Evolutionary conservation across 2,329 filamentous ascomycete genomes (phyloP).

Genomic region (Fusarium sp.): DNA sequence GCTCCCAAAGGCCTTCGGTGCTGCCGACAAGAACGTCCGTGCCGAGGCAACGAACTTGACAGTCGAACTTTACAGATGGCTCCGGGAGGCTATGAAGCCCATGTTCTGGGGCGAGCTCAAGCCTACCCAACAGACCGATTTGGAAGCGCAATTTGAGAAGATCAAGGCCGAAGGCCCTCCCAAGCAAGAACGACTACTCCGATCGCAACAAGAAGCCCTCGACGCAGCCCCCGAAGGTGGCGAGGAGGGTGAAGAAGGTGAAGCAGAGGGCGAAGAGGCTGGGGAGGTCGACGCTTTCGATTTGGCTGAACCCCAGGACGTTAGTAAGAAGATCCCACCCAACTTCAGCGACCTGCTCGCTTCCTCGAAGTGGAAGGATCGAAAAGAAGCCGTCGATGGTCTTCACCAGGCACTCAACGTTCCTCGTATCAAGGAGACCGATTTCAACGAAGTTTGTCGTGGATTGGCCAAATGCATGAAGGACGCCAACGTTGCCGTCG

Average conservation of each 20-base stretch:
- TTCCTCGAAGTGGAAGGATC: conserved; percentile 97
- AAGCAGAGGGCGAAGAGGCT: conserved; percentile 60
- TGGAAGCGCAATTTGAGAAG: conserved; percentile 94
- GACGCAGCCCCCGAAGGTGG: conserved; percentile 72
- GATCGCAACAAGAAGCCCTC: conserved; percentile 87
- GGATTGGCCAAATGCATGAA: conserved; percentile 97
- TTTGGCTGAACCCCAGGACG: conserved; percentile 86
- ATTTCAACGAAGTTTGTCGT: conserved; percentile 84
- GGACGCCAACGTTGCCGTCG: conserved; percentile 95
- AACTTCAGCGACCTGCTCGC: conserved; percentile 85
- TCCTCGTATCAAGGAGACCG: conserved; percentile 89
- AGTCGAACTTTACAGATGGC: conserved; percentile 95
- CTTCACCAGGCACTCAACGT: conserved; percentile 81
- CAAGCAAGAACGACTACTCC: conserved; percentile 88
- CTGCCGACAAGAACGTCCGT: conserved; percentile 97
- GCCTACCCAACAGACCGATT: conserved; percentile 90
- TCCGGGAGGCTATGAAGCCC: conserved; percentile 97
- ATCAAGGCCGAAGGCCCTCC: conserved; percentile 87
- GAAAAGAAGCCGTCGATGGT: conserved; percentile 91
- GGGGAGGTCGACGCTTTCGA: conserved; percentile 82
- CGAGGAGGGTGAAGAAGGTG: conserved; percentile 66
- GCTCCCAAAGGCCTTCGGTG: conserved; percentile 90
- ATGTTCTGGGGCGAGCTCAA: conserved; percentile 98
- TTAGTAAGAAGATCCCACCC: conserved; percentile 80
- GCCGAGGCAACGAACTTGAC: conserved; percentile 91